A percentile compares a stretch with the other conserved stretches of the same genome.
phyloP scores from a whole-genome alignment of 2,329 filamentous ascomycete genomes.

The Botrytis deweyae region DNA sequence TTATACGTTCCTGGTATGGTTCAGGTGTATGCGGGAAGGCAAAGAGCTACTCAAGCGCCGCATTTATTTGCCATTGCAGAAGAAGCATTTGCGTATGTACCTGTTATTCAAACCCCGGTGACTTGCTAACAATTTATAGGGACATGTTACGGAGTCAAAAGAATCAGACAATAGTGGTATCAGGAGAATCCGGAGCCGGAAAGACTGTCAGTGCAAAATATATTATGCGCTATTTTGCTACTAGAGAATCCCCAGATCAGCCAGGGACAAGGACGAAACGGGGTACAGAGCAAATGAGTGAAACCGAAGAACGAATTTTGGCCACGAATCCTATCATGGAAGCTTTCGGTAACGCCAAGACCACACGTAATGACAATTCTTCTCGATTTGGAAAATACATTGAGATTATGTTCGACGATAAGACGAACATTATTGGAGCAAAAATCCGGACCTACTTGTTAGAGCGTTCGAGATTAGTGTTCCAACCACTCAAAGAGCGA shows the following conservation, averaged over 20 bases:
- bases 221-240: conserved; percentile 99
- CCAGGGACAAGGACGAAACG: conserved; percentile 73
- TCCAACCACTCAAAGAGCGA: conserved; percentile 94
- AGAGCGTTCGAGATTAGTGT: conserved; percentile 92
- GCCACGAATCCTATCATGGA: conserved; percentile 99
- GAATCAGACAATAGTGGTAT: conserved; percentile 99
- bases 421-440: conserved; percentile 94
- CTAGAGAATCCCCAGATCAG: conserved; percentile 88
- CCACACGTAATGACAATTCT: conserved; percentile 98
- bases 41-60: conserved; percentile 92
- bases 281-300: conserved; percentile 81
- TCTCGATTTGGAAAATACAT: conserved; percentile 99
- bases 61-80: conserved; percentile 99
- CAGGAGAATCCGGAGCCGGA: conserved; percentile 95
- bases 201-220: conserved; percentile 99
- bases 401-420: conserved; percentile 97
- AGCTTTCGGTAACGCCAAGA: conserved; percentile 98
- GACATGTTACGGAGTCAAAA: conserved; percentile 96
- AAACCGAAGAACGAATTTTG: conserved; percentile 97
- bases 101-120: conserved; percentile 13
- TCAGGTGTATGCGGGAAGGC: conserved; percentile 97
- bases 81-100: conserved; percentile 88
- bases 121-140: conserved; percentile 52
- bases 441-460: conserved; percentile 96
- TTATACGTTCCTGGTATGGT: conserved; percentile 99